Percentiles rank a stretch among this genome's conserved stretches.
Evolutionary conservation across 2,329 filamentous ascomycete species (phyloP).

Genomic region (Paramyrothecium sp.): DNA sequence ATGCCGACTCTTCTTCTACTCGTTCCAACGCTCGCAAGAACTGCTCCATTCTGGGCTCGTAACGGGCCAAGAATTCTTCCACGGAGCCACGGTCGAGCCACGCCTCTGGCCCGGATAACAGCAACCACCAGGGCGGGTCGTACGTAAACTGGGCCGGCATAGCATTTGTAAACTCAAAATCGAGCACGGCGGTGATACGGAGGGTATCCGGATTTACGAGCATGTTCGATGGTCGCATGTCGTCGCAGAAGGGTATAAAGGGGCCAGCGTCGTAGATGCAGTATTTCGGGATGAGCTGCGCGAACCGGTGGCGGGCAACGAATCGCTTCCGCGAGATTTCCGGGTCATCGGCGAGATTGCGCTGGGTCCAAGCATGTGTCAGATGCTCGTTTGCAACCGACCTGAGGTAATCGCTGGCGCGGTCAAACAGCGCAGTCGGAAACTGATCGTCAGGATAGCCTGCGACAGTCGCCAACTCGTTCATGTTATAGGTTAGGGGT

Average conservation of each 20-base stretch:
- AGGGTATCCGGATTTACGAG: constrained; percentile 32
- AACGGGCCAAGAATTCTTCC: constrained; percentile 20
- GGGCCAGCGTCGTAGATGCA: constrained; percentile 26
- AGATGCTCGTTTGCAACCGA: constrained; percentile 22
- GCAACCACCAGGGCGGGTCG: constrained; percentile 38
- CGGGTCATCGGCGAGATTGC: constrained; percentile 26
- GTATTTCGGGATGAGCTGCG: constrained; percentile 27
- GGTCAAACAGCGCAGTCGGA: constrained; percentile 24
- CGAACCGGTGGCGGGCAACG: constrained; percentile 29
- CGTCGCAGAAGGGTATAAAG: constrained; percentile 37
- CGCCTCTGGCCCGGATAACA: constrained; percentile 20
- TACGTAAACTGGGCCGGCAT: constrained; percentile 36
- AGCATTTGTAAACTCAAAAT: constrained; percentile 39
- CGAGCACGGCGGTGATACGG: constrained; percentile 33
- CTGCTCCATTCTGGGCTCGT: constrained; percentile 30
- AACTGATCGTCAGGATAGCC: constrained; percentile 26
- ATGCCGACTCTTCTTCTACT: constrained; percentile 15
- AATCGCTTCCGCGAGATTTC: constrained; percentile 24
- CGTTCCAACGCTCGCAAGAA: constrained; percentile 32
- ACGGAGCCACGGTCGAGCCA: constrained; percentile 18
- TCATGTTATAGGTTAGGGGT: constrained; percentile 40
- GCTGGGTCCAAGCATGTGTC: constrained; percentile 24
- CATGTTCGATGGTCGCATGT: constrained; percentile 36
- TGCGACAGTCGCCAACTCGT: constrained; percentile 29
- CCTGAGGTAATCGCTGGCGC: constrained; percentile 27